Base-by-base conservation (phyloP, 2,329 filamentous ascomycete species). In the Phyllosticta citrichinensis region DNA sequence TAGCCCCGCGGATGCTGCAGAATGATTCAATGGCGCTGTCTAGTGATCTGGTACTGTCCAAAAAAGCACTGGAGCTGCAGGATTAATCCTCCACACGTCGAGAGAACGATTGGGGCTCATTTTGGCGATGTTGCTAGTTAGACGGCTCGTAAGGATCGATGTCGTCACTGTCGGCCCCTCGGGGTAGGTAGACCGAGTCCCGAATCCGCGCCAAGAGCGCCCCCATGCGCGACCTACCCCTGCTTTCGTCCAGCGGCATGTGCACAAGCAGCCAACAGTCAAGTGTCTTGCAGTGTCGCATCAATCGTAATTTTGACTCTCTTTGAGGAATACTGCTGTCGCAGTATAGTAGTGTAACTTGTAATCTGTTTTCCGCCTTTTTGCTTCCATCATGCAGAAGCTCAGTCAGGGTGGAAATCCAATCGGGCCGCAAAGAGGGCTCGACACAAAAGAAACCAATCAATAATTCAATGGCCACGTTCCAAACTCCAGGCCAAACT, bases 81-180 rank as follows among this genome's bases (percentile, higher is more conserved):
- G 40, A 47, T 47, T 33, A 27, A 30, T 60, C 57, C 57, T 60
- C 50, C 52, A 55, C 52, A 55, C 27, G 52, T 11, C 6, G 17
- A n/a, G 17, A 47, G 40, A 5, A 14, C 14, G 40, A 17, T 20
- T 30, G 52, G 5, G 35, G 35, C 54, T 55, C 52, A 60, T 53
- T 60, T 35, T 60, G 57, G 40, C 40, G 40, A 47, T 60, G 57
- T 25, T 60, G 57, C 33, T 52, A 60, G 54, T 52, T 52, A n/a
- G 35, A 51, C 52, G 24, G 20, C 57, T 52, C 51, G 53, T 40
- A 24, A 24, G 35, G 57, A 55, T 60, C 52, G 52, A 30, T 51
- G 50, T 40, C 35, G 57, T 60, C 57, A 60, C 54, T 12, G n/a
- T 20, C 22, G 27, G 12, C 50, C 50, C 14, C 8, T 47, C 40